Conservation (phyloP, 371 early-diverging fungal genomes). For the Mucor racemosus region DNA sequence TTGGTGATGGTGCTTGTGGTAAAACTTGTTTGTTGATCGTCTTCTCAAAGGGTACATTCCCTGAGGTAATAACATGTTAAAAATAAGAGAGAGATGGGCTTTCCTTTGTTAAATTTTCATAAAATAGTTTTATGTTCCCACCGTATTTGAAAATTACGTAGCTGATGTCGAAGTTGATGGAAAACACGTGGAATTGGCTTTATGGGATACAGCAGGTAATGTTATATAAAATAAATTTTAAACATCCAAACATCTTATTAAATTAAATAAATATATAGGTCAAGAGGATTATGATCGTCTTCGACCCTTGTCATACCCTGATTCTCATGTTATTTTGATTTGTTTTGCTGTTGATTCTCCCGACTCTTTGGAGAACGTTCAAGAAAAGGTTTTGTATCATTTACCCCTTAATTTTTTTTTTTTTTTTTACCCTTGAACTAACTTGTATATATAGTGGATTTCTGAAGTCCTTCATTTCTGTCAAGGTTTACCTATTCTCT, state of each 20-base stretch:
- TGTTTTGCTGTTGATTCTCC: constrained; percentile 94
- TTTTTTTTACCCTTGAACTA: constrained; percentile 12
- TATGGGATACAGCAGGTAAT: constrained; percentile 98
- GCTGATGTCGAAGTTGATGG: constrained; percentile 94
- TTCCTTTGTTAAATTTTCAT: background rate
- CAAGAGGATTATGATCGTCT: constrained; percentile 97
- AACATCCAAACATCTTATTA: background rate
- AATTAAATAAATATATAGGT: constrained; percentile 47
- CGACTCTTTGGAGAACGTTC: constrained; percentile 94
- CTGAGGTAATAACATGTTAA: constrained; percentile 62
- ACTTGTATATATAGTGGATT: constrained; percentile 66
- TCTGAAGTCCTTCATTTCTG: constrained; percentile 92
- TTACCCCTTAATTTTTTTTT: constrained; percentile 12
- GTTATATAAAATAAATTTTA: background rate
- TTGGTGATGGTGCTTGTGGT: constrained; percentile 97
- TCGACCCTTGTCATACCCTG: constrained; percentile 96
- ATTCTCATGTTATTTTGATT: constrained; percentile 96
- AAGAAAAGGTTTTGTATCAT: constrained; percentile 68
- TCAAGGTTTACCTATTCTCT: constrained; percentile 84
- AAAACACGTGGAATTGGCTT: constrained; percentile 89
- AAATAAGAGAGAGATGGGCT: background rate
- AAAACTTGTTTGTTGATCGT: constrained; percentile 96
- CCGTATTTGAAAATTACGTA: constrained; percentile 97
- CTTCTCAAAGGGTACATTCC: constrained; percentile 90
- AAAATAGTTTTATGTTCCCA: constrained; percentile 82